Conservation (phyloP, 768 basidiomycete genomes). For the Hypholoma sublateritium region DNA sequence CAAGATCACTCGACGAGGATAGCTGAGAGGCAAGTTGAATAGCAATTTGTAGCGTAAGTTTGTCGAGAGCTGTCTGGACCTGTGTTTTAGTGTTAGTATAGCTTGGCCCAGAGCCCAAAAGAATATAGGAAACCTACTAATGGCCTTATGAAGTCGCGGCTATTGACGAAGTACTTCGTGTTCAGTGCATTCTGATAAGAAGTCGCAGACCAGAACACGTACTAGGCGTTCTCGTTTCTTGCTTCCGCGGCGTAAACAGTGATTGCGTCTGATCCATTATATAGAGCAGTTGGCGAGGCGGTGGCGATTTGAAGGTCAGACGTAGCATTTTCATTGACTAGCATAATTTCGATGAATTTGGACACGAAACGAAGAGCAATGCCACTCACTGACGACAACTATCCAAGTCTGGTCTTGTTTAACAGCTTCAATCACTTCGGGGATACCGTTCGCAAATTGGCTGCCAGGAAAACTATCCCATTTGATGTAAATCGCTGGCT, state of each 20-base stretch:
- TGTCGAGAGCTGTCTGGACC: slow-evolving; percentile 35
- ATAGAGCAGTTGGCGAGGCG: slow-evolving; percentile 35
- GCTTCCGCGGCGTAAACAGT: slow-evolving; percentile 49
- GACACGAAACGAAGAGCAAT: neutral
- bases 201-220: slow-evolving; percentile 17
- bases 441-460: slow-evolving; percentile 40
- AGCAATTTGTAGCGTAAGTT: slow-evolving; percentile 23
- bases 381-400: slow-evolving; percentile 45
- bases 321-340: slow-evolving; percentile 43
- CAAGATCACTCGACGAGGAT: slow-evolving; percentile 14
- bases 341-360: neutral
- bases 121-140: slow-evolving; percentile 19
- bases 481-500: slow-evolving; percentile 25
- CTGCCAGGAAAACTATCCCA: slow-evolving; percentile 40
- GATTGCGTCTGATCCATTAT: slow-evolving; percentile 48
- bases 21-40: slow-evolving; percentile 14
- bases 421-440: slow-evolving; percentile 42
- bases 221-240: slow-evolving; percentile 66
- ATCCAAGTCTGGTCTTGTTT: slow-evolving; percentile 52
- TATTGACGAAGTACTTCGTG: slow-evolving; percentile 2
- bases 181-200: neutral
- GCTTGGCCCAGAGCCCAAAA: neutral
- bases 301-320: slow-evolving; percentile 36
- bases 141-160: slow-evolving; percentile 32
- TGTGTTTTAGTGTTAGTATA: slow-evolving; percentile 8